phyloP scores from a whole-genome alignment of 164 flowering plant species.

The Malania oleifera region DNA sequence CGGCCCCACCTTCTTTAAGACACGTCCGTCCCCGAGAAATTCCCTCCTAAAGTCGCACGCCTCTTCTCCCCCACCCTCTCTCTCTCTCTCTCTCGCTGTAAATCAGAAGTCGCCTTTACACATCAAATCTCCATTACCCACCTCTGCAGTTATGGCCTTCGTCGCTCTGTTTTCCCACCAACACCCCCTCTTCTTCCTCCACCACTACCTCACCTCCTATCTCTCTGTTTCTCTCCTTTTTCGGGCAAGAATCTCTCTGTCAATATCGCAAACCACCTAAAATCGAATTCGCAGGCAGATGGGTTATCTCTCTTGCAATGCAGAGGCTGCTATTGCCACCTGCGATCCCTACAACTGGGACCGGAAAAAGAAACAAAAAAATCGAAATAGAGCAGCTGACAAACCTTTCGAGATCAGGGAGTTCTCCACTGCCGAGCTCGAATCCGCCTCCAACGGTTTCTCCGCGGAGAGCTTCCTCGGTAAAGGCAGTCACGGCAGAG shows the following conservation, averaged over 20 bases:
- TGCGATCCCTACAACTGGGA: slow-evolving; percentile 55
- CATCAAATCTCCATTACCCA: too few relatives aligned
- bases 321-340: slow-evolving; percentile 52
- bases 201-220: neutral
- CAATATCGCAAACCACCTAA: neutral
- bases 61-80: too few relatives aligned
- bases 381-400: neutral
- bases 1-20: too few relatives aligned
- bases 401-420: slow-evolving; percentile 16
- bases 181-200: neutral
- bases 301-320: slow-evolving; percentile 79
- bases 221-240: slow-evolving; percentile 1
- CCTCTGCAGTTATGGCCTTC: slow-evolving; percentile 17
- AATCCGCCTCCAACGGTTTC: slow-evolving; percentile 60
- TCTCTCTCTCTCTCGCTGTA: too few relatives aligned
- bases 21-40: too few relatives aligned
- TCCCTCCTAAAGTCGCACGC: too few relatives aligned
- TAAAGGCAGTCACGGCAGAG: slow-evolving; percentile 83
- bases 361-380: slow-evolving; percentile 6
- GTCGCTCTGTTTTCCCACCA: slow-evolving; percentile 4
- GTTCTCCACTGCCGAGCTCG: slow-evolving; percentile 50
- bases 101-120: too few relatives aligned
- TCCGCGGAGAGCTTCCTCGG: slow-evolving; percentile 61
- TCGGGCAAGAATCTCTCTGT: neutral
- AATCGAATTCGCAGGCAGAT: slow-evolving; percentile 15